phyloP scores from a whole-genome alignment of 768 basidiomycete species.

The Auriscalpium microsporum region DNA sequence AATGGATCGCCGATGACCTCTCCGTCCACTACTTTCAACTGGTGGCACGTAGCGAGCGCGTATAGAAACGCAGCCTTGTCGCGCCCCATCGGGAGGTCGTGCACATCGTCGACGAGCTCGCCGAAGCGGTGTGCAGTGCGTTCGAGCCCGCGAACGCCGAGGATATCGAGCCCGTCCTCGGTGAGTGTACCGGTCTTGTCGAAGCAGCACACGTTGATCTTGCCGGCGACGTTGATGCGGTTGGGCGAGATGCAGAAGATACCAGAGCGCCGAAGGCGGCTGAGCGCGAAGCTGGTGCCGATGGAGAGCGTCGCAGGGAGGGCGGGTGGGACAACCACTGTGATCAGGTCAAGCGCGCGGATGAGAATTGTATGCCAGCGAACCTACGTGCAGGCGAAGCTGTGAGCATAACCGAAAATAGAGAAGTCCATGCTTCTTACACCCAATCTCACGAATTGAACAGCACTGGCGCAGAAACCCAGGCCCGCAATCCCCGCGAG shows the following conservation, averaged over 20 bases:
- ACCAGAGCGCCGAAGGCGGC: slow-evolving; percentile 74
- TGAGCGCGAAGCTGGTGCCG: slow-evolving; percentile 91
- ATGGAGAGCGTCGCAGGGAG: slow-evolving; percentile 95
- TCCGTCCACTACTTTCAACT: slow-evolving; percentile 82
- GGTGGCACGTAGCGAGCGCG: slow-evolving; percentile 94
- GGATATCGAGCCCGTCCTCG: slow-evolving; percentile 94
- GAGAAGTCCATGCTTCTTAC: slow-evolving; percentile 34
- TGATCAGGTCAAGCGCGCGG: slow-evolving; percentile 90
- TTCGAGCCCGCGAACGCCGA: slow-evolving; percentile 85
- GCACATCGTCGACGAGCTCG: slow-evolving; percentile 79
- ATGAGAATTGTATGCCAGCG: slow-evolving; percentile 85
- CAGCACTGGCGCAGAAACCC: slow-evolving; percentile 86
- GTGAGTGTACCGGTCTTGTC: slow-evolving; percentile 99
- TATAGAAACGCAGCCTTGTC: slow-evolving; percentile 83
- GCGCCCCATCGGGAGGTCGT: slow-evolving; percentile 60
- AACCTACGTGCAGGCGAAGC: slow-evolving; percentile 40
- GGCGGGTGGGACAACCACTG: slow-evolving; percentile 95
- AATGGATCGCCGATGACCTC: slow-evolving; percentile 91
- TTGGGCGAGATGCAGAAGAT: slow-evolving; percentile 97
- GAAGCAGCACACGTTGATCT: slow-evolving; percentile 95
- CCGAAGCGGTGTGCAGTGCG: slow-evolving; percentile 73
- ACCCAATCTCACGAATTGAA: slow-evolving; percentile 86
- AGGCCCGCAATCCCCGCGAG: slow-evolving; percentile 84
- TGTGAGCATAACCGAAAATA: slow-evolving; percentile 1
- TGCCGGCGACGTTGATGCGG: slow-evolving; percentile 90